Conservation (phyloP, 345 rosid species). For the Eucalyptus fibrosa region DNA sequence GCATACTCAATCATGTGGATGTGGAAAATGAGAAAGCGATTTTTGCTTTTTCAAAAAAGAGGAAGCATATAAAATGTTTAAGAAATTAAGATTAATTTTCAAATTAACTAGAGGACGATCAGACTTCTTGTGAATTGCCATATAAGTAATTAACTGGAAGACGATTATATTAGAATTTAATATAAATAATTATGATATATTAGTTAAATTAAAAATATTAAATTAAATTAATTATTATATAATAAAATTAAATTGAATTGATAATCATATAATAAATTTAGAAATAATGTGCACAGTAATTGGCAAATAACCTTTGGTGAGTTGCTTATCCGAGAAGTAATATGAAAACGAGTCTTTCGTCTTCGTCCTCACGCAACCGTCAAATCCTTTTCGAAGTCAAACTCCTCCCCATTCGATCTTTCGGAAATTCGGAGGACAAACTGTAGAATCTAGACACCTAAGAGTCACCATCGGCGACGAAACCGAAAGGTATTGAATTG, state of each 20-base stretch:
- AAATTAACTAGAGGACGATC: neutral
- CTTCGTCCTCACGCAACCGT: neutral
- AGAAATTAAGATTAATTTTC: neutral
- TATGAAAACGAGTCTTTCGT: neutral
- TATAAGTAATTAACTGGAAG: accelerated
- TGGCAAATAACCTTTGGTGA: neutral
- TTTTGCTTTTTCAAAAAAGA: neutral
- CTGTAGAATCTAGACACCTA: neutral
- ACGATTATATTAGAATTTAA: neutral
- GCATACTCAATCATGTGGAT: neutral
- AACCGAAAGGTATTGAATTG: neutral
- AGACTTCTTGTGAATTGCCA: accelerated
- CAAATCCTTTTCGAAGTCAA: neutral
- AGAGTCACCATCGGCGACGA: neutral
- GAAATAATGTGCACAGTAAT: accelerated
- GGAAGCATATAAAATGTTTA: neutral
- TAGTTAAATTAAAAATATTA: neutral
- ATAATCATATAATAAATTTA: neutral
- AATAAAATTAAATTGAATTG: too few species aligned
- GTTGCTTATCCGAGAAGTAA: neutral
- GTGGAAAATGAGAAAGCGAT: neutral
- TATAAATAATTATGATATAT: neutral
- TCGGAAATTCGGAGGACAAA: neutral
- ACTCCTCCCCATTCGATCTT: neutral
- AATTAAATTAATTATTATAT: too few species aligned